These are phyloP conservation scores for Suillus cothurnatus DNA, from an alignment of 768 basidiomycete genomes.

Conservation along the genomic window DNA sequence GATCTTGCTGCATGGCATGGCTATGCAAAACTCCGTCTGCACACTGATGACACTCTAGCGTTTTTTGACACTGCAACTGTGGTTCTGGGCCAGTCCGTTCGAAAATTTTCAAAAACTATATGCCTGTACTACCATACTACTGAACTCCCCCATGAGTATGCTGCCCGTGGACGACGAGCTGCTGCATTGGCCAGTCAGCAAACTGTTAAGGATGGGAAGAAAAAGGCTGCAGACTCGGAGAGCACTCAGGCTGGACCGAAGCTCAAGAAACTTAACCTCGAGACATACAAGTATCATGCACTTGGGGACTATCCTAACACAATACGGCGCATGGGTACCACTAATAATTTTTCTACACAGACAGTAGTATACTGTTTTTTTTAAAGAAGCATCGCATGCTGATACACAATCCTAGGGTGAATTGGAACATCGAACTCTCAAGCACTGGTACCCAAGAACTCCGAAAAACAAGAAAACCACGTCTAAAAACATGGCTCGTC, in stretches of 20 bases:
- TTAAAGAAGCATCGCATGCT: neutral
- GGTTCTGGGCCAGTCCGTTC: constrained; percentile 24
- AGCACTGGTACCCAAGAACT: constrained; percentile 37
- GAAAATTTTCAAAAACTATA: constrained; percentile 24
- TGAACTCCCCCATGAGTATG: constrained; percentile 33
- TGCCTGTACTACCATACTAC: constrained; percentile 30
- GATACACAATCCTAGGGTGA: constrained; percentile 32
- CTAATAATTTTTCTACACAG: constrained; percentile 39
- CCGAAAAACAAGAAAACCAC: constrained; percentile 32
- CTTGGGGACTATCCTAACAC: constrained; percentile 15
- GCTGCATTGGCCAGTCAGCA: constrained; percentile 4
- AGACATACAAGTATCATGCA: constrained; percentile 17
- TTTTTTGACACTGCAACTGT: constrained; percentile 25
- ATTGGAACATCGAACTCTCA: constrained; percentile 38
- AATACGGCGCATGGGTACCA: constrained; percentile 30
- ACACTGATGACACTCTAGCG: constrained; percentile 1
- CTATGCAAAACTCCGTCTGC: constrained; percentile 6
- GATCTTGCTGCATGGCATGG: constrained; percentile 15
- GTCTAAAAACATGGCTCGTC: constrained; percentile 29
- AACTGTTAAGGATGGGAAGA: neutral
- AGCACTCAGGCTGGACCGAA: neutral
- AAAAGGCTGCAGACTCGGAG: neutral
- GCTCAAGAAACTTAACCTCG: constrained; percentile 12
- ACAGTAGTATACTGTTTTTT: constrained; percentile 14
- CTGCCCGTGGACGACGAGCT: constrained; percentile 21